Conservation (phyloP, 768 basidiomycete genomes). For the Pulveroboletus ravenelii region DNA sequence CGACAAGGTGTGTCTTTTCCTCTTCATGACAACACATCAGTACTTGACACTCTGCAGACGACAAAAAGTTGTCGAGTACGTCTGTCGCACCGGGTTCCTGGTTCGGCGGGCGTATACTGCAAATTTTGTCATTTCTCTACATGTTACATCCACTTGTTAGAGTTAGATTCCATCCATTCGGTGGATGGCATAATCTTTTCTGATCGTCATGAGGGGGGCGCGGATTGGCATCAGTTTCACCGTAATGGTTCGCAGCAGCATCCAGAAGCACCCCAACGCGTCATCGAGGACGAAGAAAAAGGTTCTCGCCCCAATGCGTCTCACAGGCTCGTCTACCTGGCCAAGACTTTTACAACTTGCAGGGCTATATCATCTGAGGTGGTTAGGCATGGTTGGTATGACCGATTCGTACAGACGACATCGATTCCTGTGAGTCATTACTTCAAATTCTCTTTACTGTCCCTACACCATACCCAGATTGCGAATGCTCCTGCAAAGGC, state of each 20-base stretch:
- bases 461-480: slow-evolving; percentile 15
- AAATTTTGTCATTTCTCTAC: slow-evolving; percentile 31
- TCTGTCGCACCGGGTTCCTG: slow-evolving; percentile 14
- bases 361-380: slow-evolving; percentile 39
- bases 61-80: slow-evolving; percentile 21
- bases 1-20: slow-evolving; percentile 9
- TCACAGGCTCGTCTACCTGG: slow-evolving; percentile 41
- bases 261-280: slow-evolving; percentile 2
- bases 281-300: slow-evolving; percentile 31
- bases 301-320: slow-evolving; percentile 34
- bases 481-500: slow-evolving; percentile 10
- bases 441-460: background rate
- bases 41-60: slow-evolving; percentile 6
- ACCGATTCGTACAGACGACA: slow-evolving; percentile 30
- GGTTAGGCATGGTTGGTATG: slow-evolving; percentile 61
- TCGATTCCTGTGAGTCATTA: slow-evolving; percentile 22
- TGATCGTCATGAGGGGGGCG: slow-evolving; percentile 13
- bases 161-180: slow-evolving; percentile 32
- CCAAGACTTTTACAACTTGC: slow-evolving; percentile 45
- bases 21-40: background rate
- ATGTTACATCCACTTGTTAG: slow-evolving; percentile 37
- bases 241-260: slow-evolving; percentile 15
- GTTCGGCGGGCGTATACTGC: slow-evolving; percentile 30
- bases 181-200: slow-evolving; percentile 31
- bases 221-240: slow-evolving; percentile 36